Evolutionary conservation across 1,139 yeast genomes (phyloP).

Genomic region (Blastobotrys malaysiensis): DNA sequence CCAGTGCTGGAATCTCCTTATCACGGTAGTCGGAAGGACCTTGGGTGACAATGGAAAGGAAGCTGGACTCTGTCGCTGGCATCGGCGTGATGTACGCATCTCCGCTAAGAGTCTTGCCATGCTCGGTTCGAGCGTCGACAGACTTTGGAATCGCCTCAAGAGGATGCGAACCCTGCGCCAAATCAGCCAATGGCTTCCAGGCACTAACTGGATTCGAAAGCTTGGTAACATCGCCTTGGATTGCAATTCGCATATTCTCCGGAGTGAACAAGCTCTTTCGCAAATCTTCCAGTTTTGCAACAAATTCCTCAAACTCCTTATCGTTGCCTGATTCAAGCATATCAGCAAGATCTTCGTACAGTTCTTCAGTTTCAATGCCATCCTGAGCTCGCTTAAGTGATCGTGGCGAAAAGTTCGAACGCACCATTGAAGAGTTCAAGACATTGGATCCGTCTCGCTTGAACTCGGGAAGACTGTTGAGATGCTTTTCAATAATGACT

Average conservation of each 20-base stretch:
- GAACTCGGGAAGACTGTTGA: constrained; percentile 70
- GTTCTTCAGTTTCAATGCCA: constrained; percentile 54
- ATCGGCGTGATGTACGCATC: constrained; percentile 64
- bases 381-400: constrained; percentile 69
- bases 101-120: constrained; percentile 50
- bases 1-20: constrained; percentile 64
- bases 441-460: constrained; percentile 76
- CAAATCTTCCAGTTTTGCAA: constrained; percentile 51
- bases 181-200: constrained; percentile 49
- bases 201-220: constrained; percentile 52
- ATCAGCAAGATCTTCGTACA: constrained; percentile 43
- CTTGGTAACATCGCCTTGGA: constrained; percentile 60
- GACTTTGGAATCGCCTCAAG: constrained; percentile 46
- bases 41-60: constrained; percentile 53
- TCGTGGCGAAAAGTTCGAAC: constrained; percentile 48
- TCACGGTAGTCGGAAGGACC: constrained; percentile 62
- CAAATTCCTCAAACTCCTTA: constrained; percentile 42
- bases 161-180: constrained; percentile 1
- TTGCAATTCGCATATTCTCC: constrained; percentile 60
- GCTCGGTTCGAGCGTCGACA: constrained; percentile 47
- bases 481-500: constrained; percentile 65
- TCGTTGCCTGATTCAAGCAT: constrained; percentile 44
- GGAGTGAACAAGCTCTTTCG: constrained; percentile 52
- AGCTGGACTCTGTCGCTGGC: constrained; percentile 88
- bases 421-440: constrained; percentile 57